These are phyloP conservation scores for Amanita jacksonii DNA, from an alignment of 768 basidiomycete species.

Conservation along the genomic window DNA sequence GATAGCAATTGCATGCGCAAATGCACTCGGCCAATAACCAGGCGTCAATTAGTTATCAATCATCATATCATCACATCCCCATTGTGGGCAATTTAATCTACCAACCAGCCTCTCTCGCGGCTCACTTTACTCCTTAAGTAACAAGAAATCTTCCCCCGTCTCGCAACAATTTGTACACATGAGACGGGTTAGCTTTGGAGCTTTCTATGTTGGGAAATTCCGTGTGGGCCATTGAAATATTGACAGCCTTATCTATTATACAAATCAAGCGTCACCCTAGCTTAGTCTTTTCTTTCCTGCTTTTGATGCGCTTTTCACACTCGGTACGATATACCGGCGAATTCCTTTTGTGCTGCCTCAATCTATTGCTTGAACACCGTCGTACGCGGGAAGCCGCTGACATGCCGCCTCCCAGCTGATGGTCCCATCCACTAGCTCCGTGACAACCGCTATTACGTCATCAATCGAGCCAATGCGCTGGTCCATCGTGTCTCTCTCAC, in stretches of 20 bases:
- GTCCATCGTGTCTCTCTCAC: slow-evolving; percentile 90
- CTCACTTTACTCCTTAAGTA: too few relatives aligned
- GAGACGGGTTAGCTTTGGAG: background rate
- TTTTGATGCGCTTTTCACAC: background rate
- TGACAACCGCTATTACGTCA: slow-evolving; percentile 75
- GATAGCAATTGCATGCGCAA: too few relatives aligned
- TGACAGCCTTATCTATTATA: slow-evolving; percentile 3
- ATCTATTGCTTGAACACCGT: slow-evolving; percentile 82
- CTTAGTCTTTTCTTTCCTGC: too few relatives aligned
- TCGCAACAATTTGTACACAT: too few relatives aligned
- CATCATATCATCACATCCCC: too few relatives aligned
- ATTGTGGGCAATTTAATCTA: too few relatives aligned
- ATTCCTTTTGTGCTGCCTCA: slow-evolving; percentile 11
- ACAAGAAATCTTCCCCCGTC: too few relatives aligned
- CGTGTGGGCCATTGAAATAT: background rate
- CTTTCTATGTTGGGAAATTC: slow-evolving; percentile 4
- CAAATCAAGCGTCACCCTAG: slow-evolving; percentile 1
- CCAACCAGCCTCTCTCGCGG: too few relatives aligned
- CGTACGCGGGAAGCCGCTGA: slow-evolving; percentile 62
- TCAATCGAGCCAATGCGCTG: slow-evolving; percentile 89
- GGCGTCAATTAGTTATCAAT: too few relatives aligned
- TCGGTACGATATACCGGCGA: background rate
- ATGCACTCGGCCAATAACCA: too few relatives aligned
- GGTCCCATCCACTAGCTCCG: slow-evolving; percentile 64
- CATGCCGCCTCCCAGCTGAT: slow-evolving; percentile 76